These are phyloP conservation scores for Aspergillus thermomutatus DNA, from an alignment of 2,329 filamentous ascomycete species.

Conservation along the genomic window DNA sequence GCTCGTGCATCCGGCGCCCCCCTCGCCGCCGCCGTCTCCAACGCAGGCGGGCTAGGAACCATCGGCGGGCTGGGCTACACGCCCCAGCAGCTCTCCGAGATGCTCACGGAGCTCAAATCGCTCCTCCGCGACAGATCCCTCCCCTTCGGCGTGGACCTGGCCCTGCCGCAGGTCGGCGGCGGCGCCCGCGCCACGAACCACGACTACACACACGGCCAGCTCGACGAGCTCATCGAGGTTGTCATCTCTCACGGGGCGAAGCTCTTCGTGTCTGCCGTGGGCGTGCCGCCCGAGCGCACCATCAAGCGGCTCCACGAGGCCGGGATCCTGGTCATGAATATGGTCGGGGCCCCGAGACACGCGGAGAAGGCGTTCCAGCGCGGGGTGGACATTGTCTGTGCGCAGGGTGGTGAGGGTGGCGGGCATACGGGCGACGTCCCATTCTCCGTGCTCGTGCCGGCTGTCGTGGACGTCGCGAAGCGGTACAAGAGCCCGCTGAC, in stretches of 20 bases:
- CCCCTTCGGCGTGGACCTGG: constrained; percentile 88
- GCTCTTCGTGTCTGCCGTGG: constrained; percentile 84
- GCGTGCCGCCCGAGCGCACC: constrained; percentile 71
- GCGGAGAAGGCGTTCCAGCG: constrained; percentile 81
- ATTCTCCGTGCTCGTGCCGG: constrained; percentile 80
- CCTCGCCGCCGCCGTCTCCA: constrained; percentile 82
- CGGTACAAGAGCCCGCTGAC: constrained; percentile 68
- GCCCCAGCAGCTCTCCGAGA: constrained; percentile 69
- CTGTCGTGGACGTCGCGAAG: constrained; percentile 78
- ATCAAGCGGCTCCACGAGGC: constrained; percentile 75
- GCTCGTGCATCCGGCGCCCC: constrained; percentile 74
- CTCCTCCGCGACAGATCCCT: constrained; percentile 64
- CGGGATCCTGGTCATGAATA: constrained; percentile 89
- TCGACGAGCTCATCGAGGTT: constrained; percentile 84
- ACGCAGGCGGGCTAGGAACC: constrained; percentile 74
- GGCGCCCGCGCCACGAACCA: constrained; percentile 86
- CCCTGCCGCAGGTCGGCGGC: constrained; percentile 83
- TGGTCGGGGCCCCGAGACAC: constrained; percentile 92
- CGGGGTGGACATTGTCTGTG: constrained; percentile 86
- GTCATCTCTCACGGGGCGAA: constrained; percentile 78
- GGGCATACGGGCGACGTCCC: constrained; percentile 89
- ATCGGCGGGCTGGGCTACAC: constrained; percentile 66
- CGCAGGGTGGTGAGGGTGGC: constrained; percentile 89
- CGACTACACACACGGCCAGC: constrained; percentile 87
- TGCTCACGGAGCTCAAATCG: constrained; percentile 82